phyloP scores from a whole-genome alignment of 2,329 filamentous ascomycete genomes.

The Calonectria naviculata region DNA sequence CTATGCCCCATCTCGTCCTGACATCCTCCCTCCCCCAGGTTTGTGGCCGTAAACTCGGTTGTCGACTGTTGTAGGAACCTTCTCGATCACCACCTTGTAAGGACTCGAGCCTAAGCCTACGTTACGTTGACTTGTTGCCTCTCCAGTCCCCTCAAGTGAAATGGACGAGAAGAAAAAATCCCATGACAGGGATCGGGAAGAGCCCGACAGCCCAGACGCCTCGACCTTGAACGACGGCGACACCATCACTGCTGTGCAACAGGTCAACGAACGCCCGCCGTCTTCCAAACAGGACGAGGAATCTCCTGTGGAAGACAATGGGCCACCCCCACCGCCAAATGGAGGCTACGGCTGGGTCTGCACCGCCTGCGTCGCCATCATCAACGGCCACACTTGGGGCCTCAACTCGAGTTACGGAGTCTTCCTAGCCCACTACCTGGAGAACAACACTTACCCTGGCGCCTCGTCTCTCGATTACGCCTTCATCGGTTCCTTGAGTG shows the following conservation, averaged over 20 bases:
- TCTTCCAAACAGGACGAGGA: conserved; percentile 23
- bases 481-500: conserved; percentile 71
- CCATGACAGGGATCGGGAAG: conserved; percentile 20
- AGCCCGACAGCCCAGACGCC: conserved; percentile 28
- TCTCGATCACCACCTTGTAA: neutral
- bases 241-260: conserved; percentile 29
- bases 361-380: conserved; percentile 52
- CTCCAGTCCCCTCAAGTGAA: conserved; percentile 10
- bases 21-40: neutral
- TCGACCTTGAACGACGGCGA: conserved; percentile 35
- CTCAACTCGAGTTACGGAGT: conserved; percentile 67
- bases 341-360: conserved; percentile 68
- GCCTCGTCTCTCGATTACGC: conserved; percentile 76
- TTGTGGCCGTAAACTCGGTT: neutral
- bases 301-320: conserved; percentile 24
- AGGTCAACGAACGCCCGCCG: conserved; percentile 13
- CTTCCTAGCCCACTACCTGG: conserved; percentile 68
- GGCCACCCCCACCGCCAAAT: conserved; percentile 58
- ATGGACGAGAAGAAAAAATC: conserved; percentile 33
- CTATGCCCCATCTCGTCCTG: neutral
- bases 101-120: neutral
- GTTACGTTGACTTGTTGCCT: neutral
- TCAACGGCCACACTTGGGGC: conserved; percentile 81
- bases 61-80: neutral
- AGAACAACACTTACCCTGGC: conserved; percentile 69